These are phyloP conservation scores for Wickerhamiella allomyrinae DNA, from an alignment of 805 yeast species.

Conservation along the genomic window DNA sequence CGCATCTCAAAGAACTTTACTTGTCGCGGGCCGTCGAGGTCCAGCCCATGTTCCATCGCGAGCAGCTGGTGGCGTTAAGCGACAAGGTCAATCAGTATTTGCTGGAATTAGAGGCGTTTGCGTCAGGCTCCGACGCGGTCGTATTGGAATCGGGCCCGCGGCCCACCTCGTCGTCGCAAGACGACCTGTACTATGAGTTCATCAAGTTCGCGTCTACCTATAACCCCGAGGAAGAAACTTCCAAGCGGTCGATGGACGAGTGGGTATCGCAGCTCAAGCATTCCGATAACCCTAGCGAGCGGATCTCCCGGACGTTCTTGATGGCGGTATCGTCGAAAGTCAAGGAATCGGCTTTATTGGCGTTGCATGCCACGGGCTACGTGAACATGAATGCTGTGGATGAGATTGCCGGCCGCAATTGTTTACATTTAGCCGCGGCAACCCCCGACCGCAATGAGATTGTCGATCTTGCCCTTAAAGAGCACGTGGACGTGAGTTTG, in stretches of 20 bases:
- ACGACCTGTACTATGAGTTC: conserved; percentile 60
- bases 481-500: conserved; percentile 20
- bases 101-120: conserved; percentile 60
- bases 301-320: conserved; percentile 57
- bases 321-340: conserved; percentile 53
- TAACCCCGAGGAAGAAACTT: conserved; percentile 19
- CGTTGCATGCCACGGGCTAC: conserved; percentile 32
- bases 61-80: conserved; percentile 69
- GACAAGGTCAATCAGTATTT: conserved; percentile 42
- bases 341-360: conserved; percentile 43
- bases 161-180: conserved; percentile 21
- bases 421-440: conserved; percentile 51
- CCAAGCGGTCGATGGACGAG: conserved; percentile 26
- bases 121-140: conserved; percentile 33
- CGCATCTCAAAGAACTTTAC: conserved; percentile 86
- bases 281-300: conserved; percentile 29
- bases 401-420: conserved; percentile 58
- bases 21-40: conserved; percentile 86
- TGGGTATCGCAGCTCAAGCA: conserved; percentile 32
- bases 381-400: conserved; percentile 54
- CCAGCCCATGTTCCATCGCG: conserved; percentile 90
- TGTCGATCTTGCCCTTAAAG: conserved; percentile 21
- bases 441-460: conserved; percentile 18
- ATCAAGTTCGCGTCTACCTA: conserved; percentile 25
- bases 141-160: conserved; percentile 16